phyloP scores from a whole-genome alignment of 2,329 filamentous ascomycete species.

The Epichloe sylvatica region DNA sequence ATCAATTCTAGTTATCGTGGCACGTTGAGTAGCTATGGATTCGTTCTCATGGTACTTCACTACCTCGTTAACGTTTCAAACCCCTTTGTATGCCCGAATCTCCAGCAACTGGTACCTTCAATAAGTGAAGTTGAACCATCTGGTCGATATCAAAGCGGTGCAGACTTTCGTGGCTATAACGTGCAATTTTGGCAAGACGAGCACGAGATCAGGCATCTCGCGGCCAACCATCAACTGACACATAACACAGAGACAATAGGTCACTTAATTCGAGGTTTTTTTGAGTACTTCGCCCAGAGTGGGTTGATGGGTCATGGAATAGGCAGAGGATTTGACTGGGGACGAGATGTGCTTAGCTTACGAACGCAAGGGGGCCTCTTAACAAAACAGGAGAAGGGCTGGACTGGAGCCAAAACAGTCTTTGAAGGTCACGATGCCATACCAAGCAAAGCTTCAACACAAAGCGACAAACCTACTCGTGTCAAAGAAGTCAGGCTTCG shows the following conservation, averaged over 20 bases:
- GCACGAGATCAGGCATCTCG: constrained; percentile 48
- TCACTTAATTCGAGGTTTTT: constrained; percentile 65
- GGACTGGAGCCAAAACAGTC: constrained; percentile 69
- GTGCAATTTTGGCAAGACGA: constrained; percentile 71
- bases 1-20: constrained; percentile 82
- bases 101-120: constrained; percentile 46
- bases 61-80: constrained; percentile 71
- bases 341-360: constrained; percentile 63
- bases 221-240: constrained; percentile 44
- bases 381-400: constrained; percentile 65
- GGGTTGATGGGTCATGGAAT: constrained; percentile 35
- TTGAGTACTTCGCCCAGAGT: constrained; percentile 66
- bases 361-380: constrained; percentile 56
- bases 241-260: constrained; percentile 58
- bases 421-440: constrained; percentile 33
- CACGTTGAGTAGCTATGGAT: constrained; percentile 79
- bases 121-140: constrained; percentile 20
- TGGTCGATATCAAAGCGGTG: constrained; percentile 10
- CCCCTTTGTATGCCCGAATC: constrained; percentile 73
- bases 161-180: constrained; percentile 47
- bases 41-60: constrained; percentile 83
- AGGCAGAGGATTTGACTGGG: constrained; percentile 61
- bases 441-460: not conserved
- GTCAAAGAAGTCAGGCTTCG: constrained; percentile 61
- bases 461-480: constrained; percentile 23